Conservation (phyloP, 2,329 filamentous ascomycete genomes). For the Sphaceloma murrayae region DNA sequence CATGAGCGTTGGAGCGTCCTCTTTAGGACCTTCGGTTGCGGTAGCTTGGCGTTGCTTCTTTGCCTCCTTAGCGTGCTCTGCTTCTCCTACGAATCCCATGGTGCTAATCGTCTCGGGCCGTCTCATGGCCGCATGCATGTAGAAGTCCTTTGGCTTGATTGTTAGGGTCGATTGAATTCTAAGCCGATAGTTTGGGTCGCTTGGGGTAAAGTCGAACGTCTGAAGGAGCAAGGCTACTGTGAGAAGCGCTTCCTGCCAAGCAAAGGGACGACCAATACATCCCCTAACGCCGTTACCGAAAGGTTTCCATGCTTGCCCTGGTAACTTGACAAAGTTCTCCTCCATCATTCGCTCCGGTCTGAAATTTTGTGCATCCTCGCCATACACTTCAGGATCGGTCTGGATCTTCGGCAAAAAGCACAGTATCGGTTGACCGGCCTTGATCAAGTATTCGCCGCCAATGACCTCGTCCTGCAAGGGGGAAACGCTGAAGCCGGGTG, state of each 20-base stretch:
- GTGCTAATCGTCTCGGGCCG: slow-evolving; percentile 20
- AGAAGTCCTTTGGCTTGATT: slow-evolving; percentile 54
- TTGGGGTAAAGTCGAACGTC: slow-evolving; percentile 58
- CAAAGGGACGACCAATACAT: slow-evolving; percentile 65
- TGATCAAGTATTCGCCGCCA: slow-evolving; percentile 52
- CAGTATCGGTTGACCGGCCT: slow-evolving; percentile 42
- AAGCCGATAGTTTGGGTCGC: slow-evolving; percentile 52
- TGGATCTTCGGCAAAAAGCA: slow-evolving; percentile 48
- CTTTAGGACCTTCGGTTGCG: neutral
- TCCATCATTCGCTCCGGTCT: slow-evolving; percentile 64
- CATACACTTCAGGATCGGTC: slow-evolving; percentile 54
- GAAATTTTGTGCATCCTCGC: slow-evolving; percentile 56
- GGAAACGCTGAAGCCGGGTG: slow-evolving; percentile 48
- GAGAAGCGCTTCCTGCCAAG: slow-evolving; percentile 62
- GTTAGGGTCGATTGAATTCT: slow-evolving; percentile 49
- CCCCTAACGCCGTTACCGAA: slow-evolving; percentile 63
- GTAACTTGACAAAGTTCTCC: slow-evolving; percentile 49
- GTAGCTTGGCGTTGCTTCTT: slow-evolving; percentile 14
- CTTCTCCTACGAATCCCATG: slow-evolving; percentile 5
- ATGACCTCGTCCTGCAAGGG: slow-evolving; percentile 44
- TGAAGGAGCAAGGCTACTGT: slow-evolving; percentile 56
- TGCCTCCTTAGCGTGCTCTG: slow-evolving; percentile 9
- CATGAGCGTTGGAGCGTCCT: slow-evolving; percentile 43
- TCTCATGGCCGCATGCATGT: slow-evolving; percentile 50
- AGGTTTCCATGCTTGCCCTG: slow-evolving; percentile 38